phyloP scores from a whole-genome alignment of 1,284 basidiomycete genomes.

The Pseudozyma sp. region DNA sequence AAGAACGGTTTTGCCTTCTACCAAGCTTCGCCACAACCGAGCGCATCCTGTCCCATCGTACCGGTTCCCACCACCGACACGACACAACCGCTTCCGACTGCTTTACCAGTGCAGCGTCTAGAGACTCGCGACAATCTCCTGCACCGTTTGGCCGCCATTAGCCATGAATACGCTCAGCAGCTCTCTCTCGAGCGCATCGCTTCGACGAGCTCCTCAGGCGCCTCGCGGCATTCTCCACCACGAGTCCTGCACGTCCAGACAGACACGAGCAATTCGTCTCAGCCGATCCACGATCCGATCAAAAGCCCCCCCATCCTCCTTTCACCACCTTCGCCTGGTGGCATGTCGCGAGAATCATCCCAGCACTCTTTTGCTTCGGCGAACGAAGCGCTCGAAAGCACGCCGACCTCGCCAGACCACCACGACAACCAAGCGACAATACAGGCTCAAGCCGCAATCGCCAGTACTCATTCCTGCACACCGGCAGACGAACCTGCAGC shows the following conservation, averaged over 20 bases:
- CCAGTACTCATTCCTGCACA: neutral
- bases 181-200: conserved; percentile 33
- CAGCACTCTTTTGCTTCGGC: conserved; percentile 44
- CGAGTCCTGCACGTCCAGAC: conserved; percentile 31
- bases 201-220: conserved; percentile 10
- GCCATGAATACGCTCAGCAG: conserved; percentile 43
- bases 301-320: conserved; percentile 50
- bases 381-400: conserved; percentile 12
- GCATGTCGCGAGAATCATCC: conserved; percentile 32
- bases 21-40: conserved; percentile 38
- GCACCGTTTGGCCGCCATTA: conserved; percentile 44
- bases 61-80: conserved; percentile 10
- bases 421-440: neutral
- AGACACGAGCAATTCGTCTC: neutral
- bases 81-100: neutral
- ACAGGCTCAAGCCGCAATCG: neutral
- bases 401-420: neutral
- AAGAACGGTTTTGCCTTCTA: conserved; percentile 64
- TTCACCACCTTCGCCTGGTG: conserved; percentile 46
- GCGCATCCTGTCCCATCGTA: conserved; percentile 44
- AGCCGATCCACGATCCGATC: conserved; percentile 17
- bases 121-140: conserved; percentile 32
- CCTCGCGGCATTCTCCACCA: conserved; percentile 8
- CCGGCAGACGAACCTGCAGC: neutral
- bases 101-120: conserved; percentile 13